Evolutionary conservation across 108 stramenopile genomes (phyloP).

Genomic region (Cyclotella choctawhatcheeana): DNA sequence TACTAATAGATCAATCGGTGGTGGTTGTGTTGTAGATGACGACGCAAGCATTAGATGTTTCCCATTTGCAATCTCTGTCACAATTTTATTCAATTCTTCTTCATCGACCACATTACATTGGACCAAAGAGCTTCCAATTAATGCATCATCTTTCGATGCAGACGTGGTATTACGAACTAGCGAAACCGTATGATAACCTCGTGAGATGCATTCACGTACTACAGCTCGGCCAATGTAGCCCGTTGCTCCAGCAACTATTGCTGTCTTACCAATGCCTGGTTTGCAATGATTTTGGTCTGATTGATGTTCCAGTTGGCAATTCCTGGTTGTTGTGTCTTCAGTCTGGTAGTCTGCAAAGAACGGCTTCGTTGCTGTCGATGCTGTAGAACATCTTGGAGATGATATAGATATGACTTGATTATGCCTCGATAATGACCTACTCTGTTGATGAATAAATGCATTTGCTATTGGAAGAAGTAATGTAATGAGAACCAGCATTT

Average conservation of each 20-base stretch:
- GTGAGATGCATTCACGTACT: slow-evolving; percentile 55
- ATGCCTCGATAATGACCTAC: no score
- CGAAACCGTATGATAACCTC: slow-evolving; percentile 60
- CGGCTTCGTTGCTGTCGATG: no score
- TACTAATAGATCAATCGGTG: slow-evolving; percentile 45
- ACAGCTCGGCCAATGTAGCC: slow-evolving; percentile 68
- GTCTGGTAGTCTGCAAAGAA: no score
- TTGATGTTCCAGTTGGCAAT: no score
- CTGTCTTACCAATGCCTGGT: slow-evolving; percentile 41
- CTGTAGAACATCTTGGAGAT: no score
- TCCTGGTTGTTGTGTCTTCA: no score
- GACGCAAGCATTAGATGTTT: background rate
- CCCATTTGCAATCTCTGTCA: slow-evolving; percentile 32
- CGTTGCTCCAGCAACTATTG: slow-evolving; percentile 62
- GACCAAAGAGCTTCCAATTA: slow-evolving; percentile 25
- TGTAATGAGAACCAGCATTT: no score
- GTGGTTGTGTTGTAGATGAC: background rate
- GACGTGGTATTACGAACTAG: slow-evolving; percentile 48
- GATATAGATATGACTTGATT: no score
- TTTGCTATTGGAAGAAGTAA: no score
- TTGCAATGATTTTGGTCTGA: no score
- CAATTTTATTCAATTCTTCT: slow-evolving; percentile 18
- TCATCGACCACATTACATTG: slow-evolving; percentile 42
- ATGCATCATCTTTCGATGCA: slow-evolving; percentile 24
- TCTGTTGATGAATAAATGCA: no score